Evolutionary conservation across 495 filamentous ascomycete genomes (phyloP).

Genomic region (Hypoxylon intermedium): DNA sequence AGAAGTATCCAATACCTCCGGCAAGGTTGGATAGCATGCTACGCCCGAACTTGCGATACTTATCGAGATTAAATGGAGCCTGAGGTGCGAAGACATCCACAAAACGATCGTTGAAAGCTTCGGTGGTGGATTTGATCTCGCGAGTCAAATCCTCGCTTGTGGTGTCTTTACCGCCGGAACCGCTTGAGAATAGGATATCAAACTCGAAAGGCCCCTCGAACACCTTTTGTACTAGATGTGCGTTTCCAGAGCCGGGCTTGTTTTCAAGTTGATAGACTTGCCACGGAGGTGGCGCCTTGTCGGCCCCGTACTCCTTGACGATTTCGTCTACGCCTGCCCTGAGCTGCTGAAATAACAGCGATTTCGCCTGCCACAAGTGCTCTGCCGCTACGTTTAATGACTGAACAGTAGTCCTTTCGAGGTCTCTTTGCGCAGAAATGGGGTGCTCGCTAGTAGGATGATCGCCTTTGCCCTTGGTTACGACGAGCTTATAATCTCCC

Average conservation of each 20-base stretch:
- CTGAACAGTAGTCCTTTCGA: slow-evolving; percentile 79
- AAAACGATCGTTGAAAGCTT: slow-evolving; percentile 77
- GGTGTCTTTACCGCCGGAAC: slow-evolving; percentile 65
- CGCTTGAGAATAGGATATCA: slow-evolving; percentile 89
- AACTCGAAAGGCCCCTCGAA: slow-evolving; percentile 94
- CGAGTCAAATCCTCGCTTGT: slow-evolving; percentile 71
- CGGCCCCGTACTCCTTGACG: slow-evolving; percentile 70
- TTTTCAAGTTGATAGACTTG: slow-evolving; percentile 84
- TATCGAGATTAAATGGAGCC: slow-evolving; percentile 73
- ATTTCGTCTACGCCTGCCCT: slow-evolving; percentile 76
- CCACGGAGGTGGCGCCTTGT: slow-evolving; percentile 78
- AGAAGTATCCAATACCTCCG: slow-evolving; percentile 94
- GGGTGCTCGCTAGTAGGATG: slow-evolving; percentile 67
- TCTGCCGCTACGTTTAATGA: slow-evolving; percentile 72
- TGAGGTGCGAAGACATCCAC: slow-evolving; percentile 73
- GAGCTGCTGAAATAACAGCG: slow-evolving; percentile 77
- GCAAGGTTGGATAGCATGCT: slow-evolving; percentile 94
- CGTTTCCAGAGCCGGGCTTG: slow-evolving; percentile 72
- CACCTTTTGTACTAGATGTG: slow-evolving; percentile 90
- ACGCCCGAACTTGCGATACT: slow-evolving; percentile 81
- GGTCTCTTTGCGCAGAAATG: slow-evolving; percentile 66
- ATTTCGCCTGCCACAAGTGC: slow-evolving; percentile 85
- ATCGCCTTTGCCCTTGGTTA: slow-evolving; percentile 71
- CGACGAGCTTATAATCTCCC: slow-evolving; percentile 82
- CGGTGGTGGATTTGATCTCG: slow-evolving; percentile 69